These are phyloP conservation scores for Tolypocladium cylindrosporum DNA, from an alignment of 2,329 filamentous ascomycete genomes.

Conservation along the genomic window DNA sequence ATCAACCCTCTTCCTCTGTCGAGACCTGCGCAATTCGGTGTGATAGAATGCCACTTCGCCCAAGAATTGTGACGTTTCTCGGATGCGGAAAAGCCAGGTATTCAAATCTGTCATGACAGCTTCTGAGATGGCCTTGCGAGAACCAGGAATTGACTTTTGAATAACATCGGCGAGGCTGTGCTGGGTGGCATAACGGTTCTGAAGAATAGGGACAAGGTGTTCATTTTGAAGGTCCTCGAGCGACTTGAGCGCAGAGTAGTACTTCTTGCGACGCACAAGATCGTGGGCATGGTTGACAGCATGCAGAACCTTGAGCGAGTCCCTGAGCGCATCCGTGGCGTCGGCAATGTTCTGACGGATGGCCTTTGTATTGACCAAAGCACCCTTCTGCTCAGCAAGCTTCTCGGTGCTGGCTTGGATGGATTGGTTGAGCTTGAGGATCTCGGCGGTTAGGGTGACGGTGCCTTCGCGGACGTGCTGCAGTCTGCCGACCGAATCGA, in stretches of 20 bases:
- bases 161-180: conserved; percentile 94
- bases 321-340: conserved; percentile 75
- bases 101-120: conserved; percentile 96
- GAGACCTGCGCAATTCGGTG: conserved; percentile 73
- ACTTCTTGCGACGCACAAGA: conserved; percentile 81
- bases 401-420: conserved; percentile 94
- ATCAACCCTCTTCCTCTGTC: conserved; percentile 76
- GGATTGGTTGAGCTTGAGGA: conserved; percentile 83
- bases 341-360: conserved; percentile 95
- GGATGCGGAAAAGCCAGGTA: conserved; percentile 90
- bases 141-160: conserved; percentile 87
- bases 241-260: conserved; percentile 88
- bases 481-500: conserved; percentile 88
- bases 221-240: conserved; percentile 95
- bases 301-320: conserved; percentile 84
- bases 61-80: conserved; percentile 91
- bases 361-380: conserved; percentile 81
- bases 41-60: conserved; percentile 96
- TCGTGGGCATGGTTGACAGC: conserved; percentile 94
- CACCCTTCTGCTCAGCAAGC: conserved; percentile 87
- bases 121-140: conserved; percentile 86
- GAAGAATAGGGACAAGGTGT: conserved; percentile 63
- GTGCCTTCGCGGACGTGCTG: conserved; percentile 86
- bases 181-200: conserved; percentile 81
- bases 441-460: conserved; percentile 78